phyloP scores from a whole-genome alignment of 331 rosid species.

The Pyrus hybrid region DNA sequence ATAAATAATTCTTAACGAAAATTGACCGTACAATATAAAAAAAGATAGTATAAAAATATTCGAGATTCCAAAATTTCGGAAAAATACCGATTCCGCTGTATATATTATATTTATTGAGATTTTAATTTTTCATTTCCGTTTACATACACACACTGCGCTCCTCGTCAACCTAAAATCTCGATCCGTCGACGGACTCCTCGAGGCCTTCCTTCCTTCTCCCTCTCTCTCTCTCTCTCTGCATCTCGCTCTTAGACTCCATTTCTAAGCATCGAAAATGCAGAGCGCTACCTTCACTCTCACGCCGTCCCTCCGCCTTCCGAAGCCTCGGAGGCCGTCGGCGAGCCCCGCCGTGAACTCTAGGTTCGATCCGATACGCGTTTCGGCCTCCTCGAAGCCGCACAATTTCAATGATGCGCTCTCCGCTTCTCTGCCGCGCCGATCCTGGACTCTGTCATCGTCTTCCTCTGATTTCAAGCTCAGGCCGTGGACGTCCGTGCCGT shows the following conservation, averaged over 20 bases:
- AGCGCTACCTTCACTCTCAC: conserved; percentile 35
- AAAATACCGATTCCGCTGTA: no score
- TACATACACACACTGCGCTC: no score
- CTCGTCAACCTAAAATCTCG: conserved; percentile 10
- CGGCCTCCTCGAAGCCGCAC: conserved; percentile 22
- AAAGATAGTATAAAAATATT: no score
- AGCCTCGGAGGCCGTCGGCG: conserved; percentile 2
- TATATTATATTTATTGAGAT: no score
- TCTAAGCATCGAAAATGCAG: conserved; percentile 48
- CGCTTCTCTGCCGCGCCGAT: conserved; percentile 44
- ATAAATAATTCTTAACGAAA: no score
- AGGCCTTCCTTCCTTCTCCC: conserved; percentile 8
- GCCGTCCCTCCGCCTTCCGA: conserved; percentile 28
- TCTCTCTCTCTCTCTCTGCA: background rate
- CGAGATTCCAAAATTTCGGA: no score
- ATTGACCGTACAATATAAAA: rapidly evolving
- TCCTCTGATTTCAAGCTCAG: conserved; percentile 34
- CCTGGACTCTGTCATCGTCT: conserved; percentile 55
- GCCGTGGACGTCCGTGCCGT: conserved; percentile 36
- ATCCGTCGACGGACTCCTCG: conserved; percentile 40
- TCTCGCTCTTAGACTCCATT: conserved; percentile 23
- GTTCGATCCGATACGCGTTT: conserved; percentile 13
- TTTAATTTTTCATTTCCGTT: no score
- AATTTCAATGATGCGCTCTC: conserved; percentile 29
- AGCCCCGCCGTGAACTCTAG: background rate